Percentiles rank a stretch among this genome's conserved stretches.
phyloP scores from a whole-genome alignment of 2,329 filamentous ascomycete species.

The Orbilia quercus region DNA sequence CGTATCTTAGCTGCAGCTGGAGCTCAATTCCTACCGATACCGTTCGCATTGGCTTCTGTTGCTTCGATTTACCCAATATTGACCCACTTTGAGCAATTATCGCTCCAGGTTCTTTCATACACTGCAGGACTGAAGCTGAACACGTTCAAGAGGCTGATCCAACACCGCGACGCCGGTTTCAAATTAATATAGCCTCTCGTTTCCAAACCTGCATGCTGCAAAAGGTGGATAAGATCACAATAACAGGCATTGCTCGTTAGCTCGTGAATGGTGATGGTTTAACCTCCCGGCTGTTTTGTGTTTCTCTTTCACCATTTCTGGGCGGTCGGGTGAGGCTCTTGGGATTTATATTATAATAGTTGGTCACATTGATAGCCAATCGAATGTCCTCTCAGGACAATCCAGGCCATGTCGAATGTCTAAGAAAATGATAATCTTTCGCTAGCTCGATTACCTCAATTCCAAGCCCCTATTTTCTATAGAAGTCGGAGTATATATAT shows the following conservation, averaged over 20 bases:
- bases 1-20: too few species aligned
- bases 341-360: too few species aligned
- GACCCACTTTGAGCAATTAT: too few species aligned
- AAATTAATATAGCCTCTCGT: slow-evolving; percentile 24
- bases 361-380: too few species aligned
- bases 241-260: background rate
- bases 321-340: slow-evolving; percentile 17
- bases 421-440: too few species aligned
- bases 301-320: background rate
- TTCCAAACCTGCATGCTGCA: slow-evolving; percentile 42
- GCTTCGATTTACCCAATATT: too few species aligned
- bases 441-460: background rate
- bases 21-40: too few species aligned
- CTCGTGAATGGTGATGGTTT: background rate
- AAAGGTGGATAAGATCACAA: slow-evolving; percentile 10
- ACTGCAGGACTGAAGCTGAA: background rate
- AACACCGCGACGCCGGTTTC: slow-evolving; percentile 24
- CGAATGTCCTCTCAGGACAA: too few species aligned
- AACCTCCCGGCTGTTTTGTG: background rate
- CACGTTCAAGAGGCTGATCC: background rate
- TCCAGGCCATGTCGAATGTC: background rate
- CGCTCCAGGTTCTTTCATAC: too few species aligned
- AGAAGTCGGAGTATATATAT: background rate
- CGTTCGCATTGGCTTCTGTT: too few species aligned
- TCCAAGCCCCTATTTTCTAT: background rate